A percentile compares a stretch with the other conserved stretches of the same genome.
Conservation (phyloP, 768 basidiomycete species). For the Amanita exitialis region DNA sequence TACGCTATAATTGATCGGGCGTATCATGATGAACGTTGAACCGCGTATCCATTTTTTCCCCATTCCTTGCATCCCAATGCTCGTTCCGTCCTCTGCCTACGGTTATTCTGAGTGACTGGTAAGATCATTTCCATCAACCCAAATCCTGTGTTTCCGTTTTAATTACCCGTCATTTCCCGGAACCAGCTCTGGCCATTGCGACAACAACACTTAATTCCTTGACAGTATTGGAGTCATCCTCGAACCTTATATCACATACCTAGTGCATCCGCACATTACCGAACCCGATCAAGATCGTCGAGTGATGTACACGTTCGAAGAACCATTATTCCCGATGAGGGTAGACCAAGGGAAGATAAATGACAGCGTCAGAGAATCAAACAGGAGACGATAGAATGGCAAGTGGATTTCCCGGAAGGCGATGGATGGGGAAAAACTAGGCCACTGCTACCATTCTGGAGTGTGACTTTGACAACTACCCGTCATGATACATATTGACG, state of each 20-base stretch:
- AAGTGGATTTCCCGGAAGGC: constrained; percentile 24
- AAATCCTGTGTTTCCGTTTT: constrained; percentile 53
- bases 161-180: constrained; percentile 37
- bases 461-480: too few species aligned
- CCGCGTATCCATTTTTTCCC: too few species aligned
- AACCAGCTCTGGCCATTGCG: constrained; percentile 34
- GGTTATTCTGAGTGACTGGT: constrained; percentile 49
- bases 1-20: too few species aligned
- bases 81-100: too few species aligned
- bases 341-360: constrained; percentile 52
- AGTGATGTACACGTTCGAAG: constrained; percentile 23
- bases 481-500: too few species aligned
- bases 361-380: constrained; percentile 52
- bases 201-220: constrained; percentile 19
- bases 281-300: constrained; percentile 32
- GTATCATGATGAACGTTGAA: too few species aligned
- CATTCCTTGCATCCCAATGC: too few species aligned
- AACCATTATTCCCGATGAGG: constrained; percentile 43
- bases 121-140: constrained; percentile 60
- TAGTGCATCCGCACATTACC: constrained; percentile 27
- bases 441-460: too few species aligned
- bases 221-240: constrained; percentile 22
- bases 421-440: too few species aligned
- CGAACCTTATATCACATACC: too few species aligned
- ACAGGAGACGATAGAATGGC: constrained; percentile 60